Evolutionary conservation across 2,329 filamentous ascomycete species (phyloP), one percentile per base, ranked within the genome.

Genomic region (Fusarium sp.): DNA sequence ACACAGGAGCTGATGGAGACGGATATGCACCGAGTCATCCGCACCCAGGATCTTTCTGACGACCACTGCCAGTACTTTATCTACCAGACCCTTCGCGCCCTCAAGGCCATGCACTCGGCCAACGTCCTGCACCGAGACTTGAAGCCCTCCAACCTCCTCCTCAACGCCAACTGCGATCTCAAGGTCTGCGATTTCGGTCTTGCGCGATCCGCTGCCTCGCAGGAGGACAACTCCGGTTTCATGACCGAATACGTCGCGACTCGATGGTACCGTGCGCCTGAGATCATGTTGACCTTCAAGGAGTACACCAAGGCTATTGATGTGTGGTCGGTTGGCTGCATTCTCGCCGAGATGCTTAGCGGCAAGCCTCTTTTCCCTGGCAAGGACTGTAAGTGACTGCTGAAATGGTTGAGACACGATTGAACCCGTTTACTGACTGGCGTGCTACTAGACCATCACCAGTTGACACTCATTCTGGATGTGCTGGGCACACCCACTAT

Each of bases 191-290:
- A 99, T 81, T 99, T 99, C 77, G 96, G 96, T 78, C 89, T 99
- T 59, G 96, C 96, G 48, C 91, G 94, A 77, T 98, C 95, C 12
- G 96, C 96, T 15, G 96, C 96, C 11, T 98, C 95, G 12, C 97
- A 97, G 73, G 96, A 99, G 78, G 96, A 99, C 81, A 99, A 99
- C 83, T 98, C 95, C n/a, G 96, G 96, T 23, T 99, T 99, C 88
- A 99, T 99, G 96, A 99, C 96, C 18, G 96, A 99, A 97, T 99
- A 99, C 80, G 96, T 99, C 59, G 96, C 96, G 52, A 99, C 96
- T 46, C 91, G 96, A 77, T 99, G 96, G 96, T 99, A 99, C 83
- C 94, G 96, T 81, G 96, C 96, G 8, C 96, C 96, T 6, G 96
- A 99, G 80, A 99, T 99, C 81, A 99, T 99, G 96, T 91, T 99